Percentiles rank a stretch among this genome's conserved stretches.
Evolutionary conservation across 2,329 filamentous ascomycete genomes (phyloP).

Genomic region (Beauveria pseudobassiana): DNA sequence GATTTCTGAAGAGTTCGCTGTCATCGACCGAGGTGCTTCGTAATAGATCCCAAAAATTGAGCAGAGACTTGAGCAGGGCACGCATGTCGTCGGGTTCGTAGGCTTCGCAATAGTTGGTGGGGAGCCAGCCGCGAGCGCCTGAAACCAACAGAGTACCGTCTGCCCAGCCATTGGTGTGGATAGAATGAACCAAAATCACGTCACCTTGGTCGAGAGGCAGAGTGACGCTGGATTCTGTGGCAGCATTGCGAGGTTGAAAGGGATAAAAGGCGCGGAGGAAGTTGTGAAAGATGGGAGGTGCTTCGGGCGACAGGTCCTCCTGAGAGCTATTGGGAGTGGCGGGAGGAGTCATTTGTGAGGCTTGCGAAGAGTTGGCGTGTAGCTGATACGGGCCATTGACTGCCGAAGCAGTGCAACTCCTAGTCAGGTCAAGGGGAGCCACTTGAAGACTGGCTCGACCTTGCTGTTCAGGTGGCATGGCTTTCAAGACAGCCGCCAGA

Average conservation of each 20-base stretch:
- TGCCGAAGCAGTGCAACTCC: slow-evolving; percentile 24
- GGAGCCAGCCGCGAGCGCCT: slow-evolving; percentile 86
- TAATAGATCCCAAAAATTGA: slow-evolving; percentile 88
- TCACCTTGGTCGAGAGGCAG: slow-evolving; percentile 85
- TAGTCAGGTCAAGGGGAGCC: slow-evolving; percentile 50
- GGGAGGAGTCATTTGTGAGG: slow-evolving; percentile 68
- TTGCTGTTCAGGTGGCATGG: slow-evolving; percentile 26
- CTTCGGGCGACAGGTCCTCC: slow-evolving; percentile 44
- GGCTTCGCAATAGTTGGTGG: slow-evolving; percentile 95
- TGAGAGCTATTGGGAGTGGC: slow-evolving; percentile 63
- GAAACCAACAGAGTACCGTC: slow-evolving; percentile 85
- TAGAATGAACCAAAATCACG: slow-evolving; percentile 87
- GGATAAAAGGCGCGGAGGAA: slow-evolving; percentile 92
- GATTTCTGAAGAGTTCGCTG: slow-evolving; percentile 73
- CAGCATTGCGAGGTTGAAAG: slow-evolving; percentile 71
- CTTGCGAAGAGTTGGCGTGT: slow-evolving; percentile 31
- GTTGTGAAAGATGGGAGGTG: slow-evolving; percentile 74
- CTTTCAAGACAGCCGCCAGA: neutral
- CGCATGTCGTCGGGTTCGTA: slow-evolving; percentile 87
- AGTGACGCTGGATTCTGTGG: slow-evolving; percentile 80
- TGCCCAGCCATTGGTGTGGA: slow-evolving; percentile 97
- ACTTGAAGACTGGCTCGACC: slow-evolving; percentile 53
- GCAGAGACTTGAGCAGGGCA: slow-evolving; percentile 74
- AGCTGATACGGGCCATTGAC: slow-evolving; percentile 24
- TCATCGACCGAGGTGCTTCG: slow-evolving; percentile 70